A percentile compares a stretch with the other conserved stretches of the same genome.
phyloP scores from a whole-genome alignment of 2,329 filamentous ascomycete species.

The Exophiala alcalophila region DNA sequence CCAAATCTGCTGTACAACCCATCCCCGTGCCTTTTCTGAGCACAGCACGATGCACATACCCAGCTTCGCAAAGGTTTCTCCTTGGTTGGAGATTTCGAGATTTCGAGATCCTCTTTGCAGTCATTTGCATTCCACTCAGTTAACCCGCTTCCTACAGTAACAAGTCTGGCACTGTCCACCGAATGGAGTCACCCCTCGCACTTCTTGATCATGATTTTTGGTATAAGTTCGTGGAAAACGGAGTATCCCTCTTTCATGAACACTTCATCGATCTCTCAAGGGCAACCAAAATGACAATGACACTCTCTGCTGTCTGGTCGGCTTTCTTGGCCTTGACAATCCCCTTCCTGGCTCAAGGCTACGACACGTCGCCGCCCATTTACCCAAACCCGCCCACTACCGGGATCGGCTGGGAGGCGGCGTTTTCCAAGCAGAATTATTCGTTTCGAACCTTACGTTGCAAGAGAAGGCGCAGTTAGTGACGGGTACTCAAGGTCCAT shows the following conservation, averaged over 20 bases:
- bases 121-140: too few relatives aligned
- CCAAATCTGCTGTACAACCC: too few relatives aligned
- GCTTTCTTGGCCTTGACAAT: slow-evolving; percentile 8
- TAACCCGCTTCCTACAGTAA: too few relatives aligned
- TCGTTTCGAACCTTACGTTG: slow-evolving; percentile 42
- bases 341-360: slow-evolving; percentile 15
- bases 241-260: not conserved
- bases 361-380: slow-evolving; percentile 19
- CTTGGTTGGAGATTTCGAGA: too few relatives aligned
- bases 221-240: not conserved
- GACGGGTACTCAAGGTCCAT: slow-evolving; percentile 35
- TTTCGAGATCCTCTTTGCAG: too few relatives aligned
- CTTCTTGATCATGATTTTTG: too few relatives aligned
- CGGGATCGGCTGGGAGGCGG: slow-evolving; percentile 38
- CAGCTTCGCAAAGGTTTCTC: too few relatives aligned
- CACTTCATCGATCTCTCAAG: not conserved
- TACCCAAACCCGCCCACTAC: slow-evolving; percentile 26
- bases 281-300: slow-evolving; percentile 15
- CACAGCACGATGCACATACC: too few relatives aligned
- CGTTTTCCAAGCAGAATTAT: slow-evolving; percentile 39
- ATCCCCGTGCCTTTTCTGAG: too few relatives aligned
- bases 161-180: too few relatives aligned
- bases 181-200: too few relatives aligned
- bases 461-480: slow-evolving; percentile 45
- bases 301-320: slow-evolving; percentile 7